Evolutionary conservation across 306 rosid genomes (phyloP).

Genomic region (Vigna radiata): DNA sequence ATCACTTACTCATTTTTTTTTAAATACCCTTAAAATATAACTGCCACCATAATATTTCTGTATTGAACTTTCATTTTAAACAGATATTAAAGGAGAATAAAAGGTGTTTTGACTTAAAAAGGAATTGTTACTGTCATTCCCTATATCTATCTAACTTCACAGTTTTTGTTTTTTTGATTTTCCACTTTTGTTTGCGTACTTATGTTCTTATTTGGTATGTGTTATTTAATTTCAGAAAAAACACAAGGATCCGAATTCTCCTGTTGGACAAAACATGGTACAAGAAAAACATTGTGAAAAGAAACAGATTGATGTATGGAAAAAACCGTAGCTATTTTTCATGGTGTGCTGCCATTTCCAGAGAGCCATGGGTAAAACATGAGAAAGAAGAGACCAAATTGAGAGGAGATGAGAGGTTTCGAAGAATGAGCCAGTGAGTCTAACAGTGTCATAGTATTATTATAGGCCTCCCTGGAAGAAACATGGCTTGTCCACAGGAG

Average conservation of each 20-base stretch:
- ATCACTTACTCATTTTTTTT: too few species aligned
- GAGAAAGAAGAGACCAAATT: slow-evolving; percentile 42
- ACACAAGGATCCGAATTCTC: background rate
- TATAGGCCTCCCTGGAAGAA: slow-evolving; percentile 67
- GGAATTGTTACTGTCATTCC: background rate
- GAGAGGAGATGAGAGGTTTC: background rate
- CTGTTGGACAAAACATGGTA: background rate
- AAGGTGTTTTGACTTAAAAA: background rate
- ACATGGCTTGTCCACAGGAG: slow-evolving; percentile 64
- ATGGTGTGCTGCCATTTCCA: slow-evolving; percentile 11
- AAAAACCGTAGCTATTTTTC: background rate
- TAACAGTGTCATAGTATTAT: background rate
- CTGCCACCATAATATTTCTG: too few species aligned
- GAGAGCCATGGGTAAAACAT: slow-evolving; percentile 33
- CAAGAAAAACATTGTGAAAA: background rate
- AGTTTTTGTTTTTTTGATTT: background rate
- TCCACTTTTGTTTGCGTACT: background rate
- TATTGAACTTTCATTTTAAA: background rate
- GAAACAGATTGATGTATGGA: background rate
- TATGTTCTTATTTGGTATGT: background rate
- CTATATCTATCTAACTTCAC: background rate
- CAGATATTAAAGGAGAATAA: too few species aligned
- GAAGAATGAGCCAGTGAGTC: slow-evolving; percentile 25
- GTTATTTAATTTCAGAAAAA: background rate
- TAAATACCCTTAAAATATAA: too few species aligned